A percentile compares a stretch with the other conserved stretches of the same genome.
phyloP scores from a whole-genome alignment of 345 rosid species.

The Geranium brycei region DNA sequence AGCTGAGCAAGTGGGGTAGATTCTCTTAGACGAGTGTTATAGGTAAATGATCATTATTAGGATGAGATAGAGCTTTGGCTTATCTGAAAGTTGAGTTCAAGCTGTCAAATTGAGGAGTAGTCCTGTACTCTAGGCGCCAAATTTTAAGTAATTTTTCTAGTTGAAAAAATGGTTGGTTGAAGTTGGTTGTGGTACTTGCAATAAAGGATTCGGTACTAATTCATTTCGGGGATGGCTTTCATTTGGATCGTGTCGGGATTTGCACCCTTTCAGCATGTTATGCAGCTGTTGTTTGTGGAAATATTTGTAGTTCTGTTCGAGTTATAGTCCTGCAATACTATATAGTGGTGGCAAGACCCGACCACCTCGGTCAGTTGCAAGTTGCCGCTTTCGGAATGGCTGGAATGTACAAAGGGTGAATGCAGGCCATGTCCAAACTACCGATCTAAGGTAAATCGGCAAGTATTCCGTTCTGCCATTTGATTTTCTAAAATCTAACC shows the following conservation, averaged over 20 bases:
- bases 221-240: slow-evolving; percentile 1
- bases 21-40: not conserved
- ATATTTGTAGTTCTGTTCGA: slow-evolving; percentile 4
- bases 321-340: slow-evolving; percentile 6
- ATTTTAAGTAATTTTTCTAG: not conserved
- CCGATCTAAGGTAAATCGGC: slow-evolving; percentile 29
- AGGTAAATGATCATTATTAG: not conserved
- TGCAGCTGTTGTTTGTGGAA: not conserved
- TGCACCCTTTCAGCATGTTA: not conserved
- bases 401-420: not conserved
- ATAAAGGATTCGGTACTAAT: no score
- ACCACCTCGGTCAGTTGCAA: slow-evolving; percentile 5
- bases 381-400: slow-evolving; percentile 14
- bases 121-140: not conserved
- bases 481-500: slow-evolving; percentile 9
- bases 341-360: slow-evolving; percentile 7
- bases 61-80: not conserved
- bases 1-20: not conserved
- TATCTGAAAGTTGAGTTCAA: slow-evolving; percentile 6
- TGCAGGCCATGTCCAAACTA: slow-evolving; percentile 12
- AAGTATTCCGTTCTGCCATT: slow-evolving; percentile 33
- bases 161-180: slow-evolving; percentile 7
- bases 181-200: slow-evolving; percentile 4
- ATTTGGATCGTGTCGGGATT: not conserved
- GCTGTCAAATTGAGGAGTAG: not conserved